Evolutionary conservation across 345 rosid genomes (phyloP).

Genomic region (Eucalyptus urophylla): DNA sequence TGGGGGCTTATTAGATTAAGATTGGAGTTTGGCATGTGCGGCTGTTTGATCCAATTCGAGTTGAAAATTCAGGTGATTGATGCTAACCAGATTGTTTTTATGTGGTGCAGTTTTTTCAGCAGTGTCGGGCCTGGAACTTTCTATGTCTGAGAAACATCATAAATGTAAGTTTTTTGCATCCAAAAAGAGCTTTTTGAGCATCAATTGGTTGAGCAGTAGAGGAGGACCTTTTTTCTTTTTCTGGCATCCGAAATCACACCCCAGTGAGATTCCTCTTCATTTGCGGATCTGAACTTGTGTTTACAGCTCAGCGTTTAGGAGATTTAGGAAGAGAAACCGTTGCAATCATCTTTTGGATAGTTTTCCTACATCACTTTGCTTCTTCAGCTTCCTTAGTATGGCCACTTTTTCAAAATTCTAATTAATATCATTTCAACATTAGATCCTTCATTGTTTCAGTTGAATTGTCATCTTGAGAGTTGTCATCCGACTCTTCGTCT

Average conservation of each 20-base stretch:
- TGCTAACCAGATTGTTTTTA: neutral
- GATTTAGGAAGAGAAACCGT: neutral
- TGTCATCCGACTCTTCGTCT: neutral
- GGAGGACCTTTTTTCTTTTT: neutral
- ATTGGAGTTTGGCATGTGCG: neutral
- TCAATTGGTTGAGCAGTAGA: neutral
- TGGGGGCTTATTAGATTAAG: neutral
- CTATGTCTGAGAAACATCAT: constrained; percentile 67
- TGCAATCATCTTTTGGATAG: neutral
- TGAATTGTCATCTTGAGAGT: neutral
- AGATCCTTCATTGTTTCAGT: neutral
- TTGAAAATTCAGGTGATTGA: neutral
- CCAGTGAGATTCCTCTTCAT: neutral
- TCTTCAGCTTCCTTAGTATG: neutral
- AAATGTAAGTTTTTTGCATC: constrained; percentile 33
- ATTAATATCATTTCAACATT: neutral
- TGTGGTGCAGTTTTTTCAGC: constrained; percentile 71
- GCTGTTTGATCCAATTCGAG: neutral
- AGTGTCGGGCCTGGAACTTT: constrained; percentile 85
- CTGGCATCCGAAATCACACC: neutral
- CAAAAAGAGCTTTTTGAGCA: neutral
- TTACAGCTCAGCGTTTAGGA: neutral
- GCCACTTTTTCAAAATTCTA: neutral
- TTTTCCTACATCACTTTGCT: neutral
- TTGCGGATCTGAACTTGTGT: neutral